Percentiles rank a stretch among this genome's conserved stretches.
phyloP scores from a whole-genome alignment of 169 alveolate genomes.

The Eimeria brunetti region DNA sequence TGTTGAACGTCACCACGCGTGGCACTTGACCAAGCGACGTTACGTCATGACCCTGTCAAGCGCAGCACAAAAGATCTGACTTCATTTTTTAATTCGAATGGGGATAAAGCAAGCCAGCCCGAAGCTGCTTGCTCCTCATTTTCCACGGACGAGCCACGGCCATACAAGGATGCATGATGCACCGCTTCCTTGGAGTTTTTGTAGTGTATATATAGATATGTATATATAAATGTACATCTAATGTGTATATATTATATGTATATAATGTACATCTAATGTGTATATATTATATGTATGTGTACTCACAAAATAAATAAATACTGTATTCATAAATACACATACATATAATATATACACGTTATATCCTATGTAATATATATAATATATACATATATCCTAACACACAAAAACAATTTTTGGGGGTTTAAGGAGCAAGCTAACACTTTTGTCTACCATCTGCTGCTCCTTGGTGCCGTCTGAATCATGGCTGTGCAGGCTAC shows the following conservation, averaged over 20 bases:
- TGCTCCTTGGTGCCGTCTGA: background rate
- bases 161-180: background rate
- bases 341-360: too few relatives aligned
- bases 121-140: background rate
- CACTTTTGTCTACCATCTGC: background rate
- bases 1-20: constrained; percentile 76
- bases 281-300: too few relatives aligned
- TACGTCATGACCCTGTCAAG: constrained; percentile 71
- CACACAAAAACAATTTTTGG: too few relatives aligned
- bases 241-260: too few relatives aligned
- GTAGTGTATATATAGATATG: too few relatives aligned
- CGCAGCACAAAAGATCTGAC: background rate
- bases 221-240: too few relatives aligned
- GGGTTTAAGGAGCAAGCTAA: background rate
- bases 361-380: too few relatives aligned
- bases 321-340: too few relatives aligned
- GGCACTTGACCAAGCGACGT: constrained; percentile 73
- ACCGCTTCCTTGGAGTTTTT: background rate
- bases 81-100: background rate
- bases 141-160: background rate
- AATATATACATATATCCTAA: too few relatives aligned
- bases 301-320: too few relatives aligned
- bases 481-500: background rate
- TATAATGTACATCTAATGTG: too few relatives aligned
- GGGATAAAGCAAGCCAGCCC: background rate